Percentiles rank a stretch among this genome's conserved stretches.
Evolutionary conservation across 192 early-diverging fungal genomes (phyloP).

Genomic region (Backusella liffmaniae): DNA sequence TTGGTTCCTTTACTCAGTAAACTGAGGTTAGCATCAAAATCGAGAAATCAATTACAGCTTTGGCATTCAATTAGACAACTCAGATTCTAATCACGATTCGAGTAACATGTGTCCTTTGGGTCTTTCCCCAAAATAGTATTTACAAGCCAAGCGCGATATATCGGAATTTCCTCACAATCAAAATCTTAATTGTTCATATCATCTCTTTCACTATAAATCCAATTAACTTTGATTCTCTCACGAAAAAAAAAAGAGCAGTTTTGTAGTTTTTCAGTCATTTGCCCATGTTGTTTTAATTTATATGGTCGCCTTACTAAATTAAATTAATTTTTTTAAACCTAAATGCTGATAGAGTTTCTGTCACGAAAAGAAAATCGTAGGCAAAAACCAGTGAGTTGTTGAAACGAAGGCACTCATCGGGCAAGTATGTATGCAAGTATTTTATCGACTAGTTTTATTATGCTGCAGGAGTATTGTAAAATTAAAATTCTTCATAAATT

Average conservation of each 20-base stretch:
- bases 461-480: neutral
- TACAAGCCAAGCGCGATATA: neutral
- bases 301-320: neutral
- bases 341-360: neutral
- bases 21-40: neutral
- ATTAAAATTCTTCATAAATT: neutral
- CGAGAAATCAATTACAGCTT: conserved; percentile 2
- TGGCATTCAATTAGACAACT: neutral
- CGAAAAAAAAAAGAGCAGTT: neutral
- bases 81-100: conserved; percentile 1
- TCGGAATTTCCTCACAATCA: neutral
- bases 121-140: neutral
- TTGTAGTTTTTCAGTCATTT: neutral
- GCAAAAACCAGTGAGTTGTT: neutral
- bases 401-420: neutral
- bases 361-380: neutral
- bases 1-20: neutral
- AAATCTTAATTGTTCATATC: neutral
- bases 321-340: neutral
- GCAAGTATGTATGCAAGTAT: neutral
- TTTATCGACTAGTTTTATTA: neutral
- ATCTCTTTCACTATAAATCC: neutral
- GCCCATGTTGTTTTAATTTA: neutral
- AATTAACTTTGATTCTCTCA: conserved; percentile 1
- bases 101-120: neutral